Conservation (phyloP, 2,329 filamentous ascomycete species). For the Trichoderma citrinoviride region DNA sequence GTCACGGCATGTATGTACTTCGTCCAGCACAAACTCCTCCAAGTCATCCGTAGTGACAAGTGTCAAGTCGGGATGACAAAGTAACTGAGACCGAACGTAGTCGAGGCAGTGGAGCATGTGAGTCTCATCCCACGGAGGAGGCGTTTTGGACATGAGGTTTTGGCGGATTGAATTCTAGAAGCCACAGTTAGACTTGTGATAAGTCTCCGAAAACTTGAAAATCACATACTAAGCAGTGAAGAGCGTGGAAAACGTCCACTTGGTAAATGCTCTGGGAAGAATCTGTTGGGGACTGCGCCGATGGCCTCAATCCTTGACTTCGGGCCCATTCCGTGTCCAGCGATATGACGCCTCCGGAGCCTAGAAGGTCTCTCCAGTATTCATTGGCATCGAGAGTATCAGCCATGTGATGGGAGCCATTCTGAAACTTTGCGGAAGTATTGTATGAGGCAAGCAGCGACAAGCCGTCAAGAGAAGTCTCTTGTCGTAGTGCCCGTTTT, state of each 20-base stretch:
- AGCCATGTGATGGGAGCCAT: not conserved
- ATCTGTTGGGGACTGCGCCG: conserved; percentile 22
- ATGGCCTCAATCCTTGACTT: conserved; percentile 18
- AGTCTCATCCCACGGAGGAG: conserved; percentile 21
- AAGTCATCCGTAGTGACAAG: conserved; percentile 22
- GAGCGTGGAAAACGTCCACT: conserved; percentile 23
- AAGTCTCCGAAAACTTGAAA: too few species aligned
- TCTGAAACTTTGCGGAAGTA: not conserved
- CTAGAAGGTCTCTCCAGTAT: conserved; percentile 6
- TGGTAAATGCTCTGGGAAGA: conserved; percentile 22
- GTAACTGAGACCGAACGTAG: conserved; percentile 22
- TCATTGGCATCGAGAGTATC: not conserved
- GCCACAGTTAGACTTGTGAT: not conserved
- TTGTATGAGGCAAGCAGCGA: not conserved
- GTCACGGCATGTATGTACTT: conserved; percentile 22
- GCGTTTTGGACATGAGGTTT: conserved; percentile 18
- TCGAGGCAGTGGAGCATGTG: conserved; percentile 25
- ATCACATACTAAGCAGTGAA: conserved; percentile 22
- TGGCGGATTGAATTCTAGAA: conserved; percentile 22
- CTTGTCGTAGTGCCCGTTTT: not conserved
- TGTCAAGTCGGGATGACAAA: conserved; percentile 23
- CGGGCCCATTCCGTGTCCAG: conserved; percentile 22
- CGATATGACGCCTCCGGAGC: conserved; percentile 20
- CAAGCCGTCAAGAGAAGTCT: not conserved
- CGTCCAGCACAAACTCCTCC: conserved; percentile 23